Conservation (phyloP, 139 green algal species). For the Chlorella ohadii region DNA sequence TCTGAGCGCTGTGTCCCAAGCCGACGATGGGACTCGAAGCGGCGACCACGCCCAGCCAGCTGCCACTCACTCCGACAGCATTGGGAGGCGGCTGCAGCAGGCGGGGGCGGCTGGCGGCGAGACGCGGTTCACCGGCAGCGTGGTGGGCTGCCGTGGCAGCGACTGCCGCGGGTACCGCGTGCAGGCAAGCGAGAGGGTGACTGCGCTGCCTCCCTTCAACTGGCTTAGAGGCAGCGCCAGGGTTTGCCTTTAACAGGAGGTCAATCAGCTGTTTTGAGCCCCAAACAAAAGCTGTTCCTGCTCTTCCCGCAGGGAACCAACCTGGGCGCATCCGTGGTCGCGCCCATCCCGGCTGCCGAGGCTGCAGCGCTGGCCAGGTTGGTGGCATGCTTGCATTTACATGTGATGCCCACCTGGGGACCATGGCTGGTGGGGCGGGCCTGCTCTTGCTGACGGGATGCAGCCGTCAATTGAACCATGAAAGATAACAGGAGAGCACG, state of each 20-base stretch:
- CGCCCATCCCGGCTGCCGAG: neutral
- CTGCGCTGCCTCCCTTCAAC: no score
- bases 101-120: neutral
- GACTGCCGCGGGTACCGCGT: neutral
- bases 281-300: neutral
- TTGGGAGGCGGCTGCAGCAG: neutral
- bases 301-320: neutral
- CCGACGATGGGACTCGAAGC: neutral
- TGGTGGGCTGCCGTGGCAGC: neutral
- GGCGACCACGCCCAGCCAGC: no score
- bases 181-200: neutral
- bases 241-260: no score
- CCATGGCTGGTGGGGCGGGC: neutral
- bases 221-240: neutral
- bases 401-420: neutral
- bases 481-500: no score
- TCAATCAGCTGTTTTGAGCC: no score
- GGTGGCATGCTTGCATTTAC: neutral
- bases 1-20: neutral
- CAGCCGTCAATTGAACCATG: no score
- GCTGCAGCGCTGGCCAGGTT: neutral
- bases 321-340: neutral
- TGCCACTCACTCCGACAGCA: neutral
- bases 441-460: no score
- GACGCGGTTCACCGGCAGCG: neutral